phyloP scores from a whole-genome alignment of 1,284 basidiomycete species.

The Puccinia triticina region DNA sequence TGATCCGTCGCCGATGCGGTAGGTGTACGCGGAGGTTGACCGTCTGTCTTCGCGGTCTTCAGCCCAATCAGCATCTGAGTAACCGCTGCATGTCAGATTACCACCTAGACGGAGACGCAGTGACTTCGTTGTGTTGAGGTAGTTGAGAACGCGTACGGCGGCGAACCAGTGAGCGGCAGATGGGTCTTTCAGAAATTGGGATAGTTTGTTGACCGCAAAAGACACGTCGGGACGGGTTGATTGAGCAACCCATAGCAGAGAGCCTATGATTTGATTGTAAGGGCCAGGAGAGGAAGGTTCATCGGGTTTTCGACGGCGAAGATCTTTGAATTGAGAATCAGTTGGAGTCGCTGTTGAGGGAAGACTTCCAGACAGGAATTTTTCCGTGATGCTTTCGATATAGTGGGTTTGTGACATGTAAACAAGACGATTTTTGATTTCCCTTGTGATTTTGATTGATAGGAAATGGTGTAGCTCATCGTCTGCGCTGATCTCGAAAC shows the following conservation, averaged over 20 bases:
- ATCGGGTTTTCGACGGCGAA: not conserved
- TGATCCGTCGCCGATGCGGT: not conserved
- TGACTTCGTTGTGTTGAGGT: not conserved
- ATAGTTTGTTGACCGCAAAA: conserved; percentile 9
- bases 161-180: conserved; percentile 4
- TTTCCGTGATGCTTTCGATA: not conserved
- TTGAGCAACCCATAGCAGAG: conserved; percentile 14
- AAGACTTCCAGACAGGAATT: not conserved
- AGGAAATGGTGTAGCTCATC: not conserved
- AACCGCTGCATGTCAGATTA: not conserved
- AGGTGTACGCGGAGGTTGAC: not conserved
- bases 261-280: not conserved
- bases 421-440: not conserved
- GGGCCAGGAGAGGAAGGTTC: not conserved
- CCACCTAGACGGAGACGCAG: not conserved
- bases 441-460: not conserved
- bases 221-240: conserved; percentile 2
- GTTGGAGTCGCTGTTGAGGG: not conserved
- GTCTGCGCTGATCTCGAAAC: not conserved
- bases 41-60: not conserved
- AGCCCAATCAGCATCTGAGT: conserved; percentile 28
- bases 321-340: not conserved
- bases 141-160: not conserved
- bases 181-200: conserved; percentile 17
- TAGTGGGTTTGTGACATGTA: not conserved